Evolutionary conservation across 2,329 filamentous ascomycete genomes (phyloP), one percentile per base, ranked within the genome.

Genomic region (Zelopaecilomyces penicillatus): DNA sequence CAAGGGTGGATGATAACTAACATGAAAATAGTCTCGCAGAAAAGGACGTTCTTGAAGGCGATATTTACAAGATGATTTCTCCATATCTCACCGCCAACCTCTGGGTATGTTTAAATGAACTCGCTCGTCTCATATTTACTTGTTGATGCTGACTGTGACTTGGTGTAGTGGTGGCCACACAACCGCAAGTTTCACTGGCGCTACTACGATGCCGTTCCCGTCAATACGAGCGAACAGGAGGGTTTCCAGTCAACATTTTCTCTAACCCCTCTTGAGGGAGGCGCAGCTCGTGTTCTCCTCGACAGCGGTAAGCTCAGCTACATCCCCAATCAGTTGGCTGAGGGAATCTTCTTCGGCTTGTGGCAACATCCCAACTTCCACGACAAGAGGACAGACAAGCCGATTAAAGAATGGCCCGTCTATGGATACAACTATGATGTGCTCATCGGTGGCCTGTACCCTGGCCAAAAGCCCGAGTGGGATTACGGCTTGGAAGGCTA

Each of bases 391-490:
- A 74, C 68, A 30, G 62, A 71, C 56, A 44, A 61, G 42, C 49
- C 59, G n/a, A 66, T 75, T 44, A 53, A 52, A 0, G 49, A 61
- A 4, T 75, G 70, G 70, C 72, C 72, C 11, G 71, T 75, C 28
- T 73, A 73, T 50, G 72, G 72, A 8, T 74, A 67, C 64, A 73
- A 74, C 59, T 73, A 75, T 52, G 71, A 75, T 52, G 70, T 75
- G 7, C 61, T 75, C 10, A 75, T 75, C 46, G 72, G 72, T 11
- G 72, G 72, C 0, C 55, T 75, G 12, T 75, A 74, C 53, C 68
- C 63, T 6, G 66, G 65, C 43, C 68, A 73, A 54, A 64, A 64
- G 43, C 66, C 71, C 4, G 65, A 72, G 49, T 75, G 71, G 71
- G 72, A 75, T n/a, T 66, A 70, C 40, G 65, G 62, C 28, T 61